Evolutionary conservation across 2,329 filamentous ascomycete genomes (phyloP), one percentile per base, ranked within the genome.

Genomic region (Eutypa lata): DNA sequence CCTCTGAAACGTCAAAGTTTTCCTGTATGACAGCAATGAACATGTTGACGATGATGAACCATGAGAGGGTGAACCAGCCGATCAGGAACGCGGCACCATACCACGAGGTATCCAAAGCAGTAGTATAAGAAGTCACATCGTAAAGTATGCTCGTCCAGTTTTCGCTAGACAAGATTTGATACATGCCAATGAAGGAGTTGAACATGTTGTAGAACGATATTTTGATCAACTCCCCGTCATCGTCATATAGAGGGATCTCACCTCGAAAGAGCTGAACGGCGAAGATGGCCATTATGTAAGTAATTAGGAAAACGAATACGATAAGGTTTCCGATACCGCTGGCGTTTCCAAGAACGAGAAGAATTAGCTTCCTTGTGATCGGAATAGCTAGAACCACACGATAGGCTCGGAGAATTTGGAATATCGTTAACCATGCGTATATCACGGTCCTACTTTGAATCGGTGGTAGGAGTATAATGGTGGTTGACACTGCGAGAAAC

Each of bases 1-100:
- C 95, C 69, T 99, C 94, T 3, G 92, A 96, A 24, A 99, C 91
- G 72, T 99, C 94, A 68, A 99, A 99, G 66, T 96, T 99, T 68
- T 99, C 94, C 71, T 99, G 94, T 60, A 99, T 99, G 74, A 99
- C 94, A 78, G 94, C 94, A 89, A 99, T 97, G 78, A 99, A 99
- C 94, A 99, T 99, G 68, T 97, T 99, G 75, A 99, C 76, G 56
- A 97, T 83, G 73, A 99, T 96, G 68, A 97, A 93, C 70, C 95
- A 97, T 6, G 91, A 82, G 43, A 99, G 80, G 53, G 96, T 94
- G 71, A 96, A 97, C 94, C 94, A 99, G 60, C 92, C 81, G 57
- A 97, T 90, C 61, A 96, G 80, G 63, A 99, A 97, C 1, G 90
- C 80, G 8, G 93, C 91, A 10, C 90, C 91, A 52, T 97, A 91